These are phyloP conservation scores for Alternaria postmessia DNA, from an alignment of 2,329 filamentous ascomycete genomes.

Conservation along the genomic window DNA sequence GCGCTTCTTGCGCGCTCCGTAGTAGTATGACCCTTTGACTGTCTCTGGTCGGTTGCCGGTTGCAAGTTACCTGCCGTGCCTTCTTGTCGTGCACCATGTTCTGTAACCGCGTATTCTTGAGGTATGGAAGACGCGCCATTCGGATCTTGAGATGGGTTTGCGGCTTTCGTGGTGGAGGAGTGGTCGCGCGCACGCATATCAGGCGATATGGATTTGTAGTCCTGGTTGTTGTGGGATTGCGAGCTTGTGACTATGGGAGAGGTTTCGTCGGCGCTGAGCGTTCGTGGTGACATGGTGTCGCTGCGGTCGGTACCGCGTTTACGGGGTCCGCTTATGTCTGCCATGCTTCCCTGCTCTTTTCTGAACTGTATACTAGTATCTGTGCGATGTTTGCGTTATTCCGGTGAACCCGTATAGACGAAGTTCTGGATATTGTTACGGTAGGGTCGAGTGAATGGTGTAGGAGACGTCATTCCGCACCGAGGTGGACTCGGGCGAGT, in stretches of 20 bases:
- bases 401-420: neutral
- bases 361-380: neutral
- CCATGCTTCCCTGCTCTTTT: neutral
- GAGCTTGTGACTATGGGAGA: slow-evolving; percentile 34
- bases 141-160: neutral
- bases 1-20: slow-evolving; percentile 21
- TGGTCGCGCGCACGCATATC: slow-evolving; percentile 8
- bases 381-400: neutral
- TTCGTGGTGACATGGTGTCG: slow-evolving; percentile 2
- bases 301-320: slow-evolving; percentile 19
- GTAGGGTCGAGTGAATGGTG: neutral
- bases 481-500: slow-evolving; percentile 3
- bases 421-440: neutral
- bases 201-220: slow-evolving; percentile 38
- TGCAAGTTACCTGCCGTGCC: neutral
- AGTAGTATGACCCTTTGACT: neutral
- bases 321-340: slow-evolving; percentile 16
- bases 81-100: slow-evolving; percentile 3
- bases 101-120: neutral
- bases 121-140: neutral
- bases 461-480: slow-evolving; percentile 7
- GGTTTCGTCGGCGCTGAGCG: slow-evolving; percentile 38
- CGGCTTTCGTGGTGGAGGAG: neutral
- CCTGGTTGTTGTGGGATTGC: neutral
- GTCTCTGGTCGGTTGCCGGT: slow-evolving; percentile 6